Evolutionary conservation across 2,329 filamentous ascomycete species (phyloP), one percentile per base, ranked within the genome.

Genomic region (Beauveria brongniartii): DNA sequence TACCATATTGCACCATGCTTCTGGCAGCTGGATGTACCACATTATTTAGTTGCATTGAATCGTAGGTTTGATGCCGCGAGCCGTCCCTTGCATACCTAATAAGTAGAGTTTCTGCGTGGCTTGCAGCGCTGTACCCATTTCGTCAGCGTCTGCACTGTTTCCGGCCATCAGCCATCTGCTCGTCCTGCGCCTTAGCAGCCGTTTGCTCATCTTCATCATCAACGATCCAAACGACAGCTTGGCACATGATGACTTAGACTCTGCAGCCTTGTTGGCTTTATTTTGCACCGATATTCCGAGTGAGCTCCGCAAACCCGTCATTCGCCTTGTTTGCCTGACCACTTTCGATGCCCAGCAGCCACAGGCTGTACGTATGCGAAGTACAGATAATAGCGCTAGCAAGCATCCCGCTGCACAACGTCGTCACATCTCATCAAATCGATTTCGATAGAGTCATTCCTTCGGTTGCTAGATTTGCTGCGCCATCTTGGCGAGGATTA

Each of bases 271-370:
- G n/a, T 18, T 8, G 10, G 6, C 7, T 40, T 56, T n/a, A 20
- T n/a, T 26, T 41, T 37, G 55, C 55, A 24, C 55, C 55, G 55
- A 57, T 57, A 57, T 26, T 12, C 55, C 55, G 55, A 57, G 44
- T 44, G n/a, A 37, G 6, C 28, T 57, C 55, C 55, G 55, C 43
- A 37, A 40, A 20, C n/a, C 55, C 55, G 55, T 43, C 20, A 18
- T 3, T 47, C 22, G n/a, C 26, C 20, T 44, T 20, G 44, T 57
- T 20, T 14, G 28, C 22, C 55, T 40, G 43, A n/a, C 55, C 55
- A 57, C 44, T 48, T 40, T 57, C 28, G 20, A 48, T 40, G 20
- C 55, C 44, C 55, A 22, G 26, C 20, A 57, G 55, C 55, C n/a
- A 30, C 37, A 26, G 40, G 55, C 55, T 57, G 44, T 37, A 1